phyloP scores from a whole-genome alignment of 2,329 filamentous ascomycete genomes.

The Nakataea oryzae region DNA sequence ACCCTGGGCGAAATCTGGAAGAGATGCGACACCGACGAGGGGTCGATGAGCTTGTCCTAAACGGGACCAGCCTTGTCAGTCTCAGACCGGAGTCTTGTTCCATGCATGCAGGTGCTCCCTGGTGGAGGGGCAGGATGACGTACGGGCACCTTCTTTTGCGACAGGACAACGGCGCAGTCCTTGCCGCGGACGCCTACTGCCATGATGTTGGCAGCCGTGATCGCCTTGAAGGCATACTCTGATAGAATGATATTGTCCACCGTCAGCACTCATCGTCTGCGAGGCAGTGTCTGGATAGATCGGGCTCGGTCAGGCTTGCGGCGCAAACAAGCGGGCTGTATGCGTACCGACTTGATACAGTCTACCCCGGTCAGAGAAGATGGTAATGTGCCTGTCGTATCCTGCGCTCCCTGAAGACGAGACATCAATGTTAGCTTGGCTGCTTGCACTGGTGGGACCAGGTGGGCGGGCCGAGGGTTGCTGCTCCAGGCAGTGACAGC shows the following conservation, averaged over 20 bases:
- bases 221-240: conserved; percentile 99
- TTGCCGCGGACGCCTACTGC: conserved; percentile 93
- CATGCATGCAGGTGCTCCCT: conserved; percentile 3
- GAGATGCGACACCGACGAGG: conserved; percentile 91
- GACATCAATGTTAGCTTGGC: conserved; percentile 1
- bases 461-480: background rate
- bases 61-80: conserved; percentile 18
- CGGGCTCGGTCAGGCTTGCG: background rate
- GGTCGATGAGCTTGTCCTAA: conserved; percentile 98
- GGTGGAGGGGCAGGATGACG: conserved; percentile 23
- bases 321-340: background rate
- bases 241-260: conserved; percentile 10
- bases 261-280: conserved; percentile 13
- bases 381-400: conserved; percentile 98
- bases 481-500: background rate
- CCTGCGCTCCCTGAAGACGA: conserved; percentile 59
- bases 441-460: conserved; percentile 2
- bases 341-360: conserved; percentile 97
- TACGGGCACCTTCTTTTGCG: conserved; percentile 99
- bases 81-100: conserved; percentile 11
- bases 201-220: conserved; percentile 98
- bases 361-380: conserved; percentile 97
- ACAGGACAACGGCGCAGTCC: conserved; percentile 91
- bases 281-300: background rate
- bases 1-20: conserved; percentile 95